Conservation (phyloP, 768 basidiomycete species). For the Filobasidium floriforme region DNA sequence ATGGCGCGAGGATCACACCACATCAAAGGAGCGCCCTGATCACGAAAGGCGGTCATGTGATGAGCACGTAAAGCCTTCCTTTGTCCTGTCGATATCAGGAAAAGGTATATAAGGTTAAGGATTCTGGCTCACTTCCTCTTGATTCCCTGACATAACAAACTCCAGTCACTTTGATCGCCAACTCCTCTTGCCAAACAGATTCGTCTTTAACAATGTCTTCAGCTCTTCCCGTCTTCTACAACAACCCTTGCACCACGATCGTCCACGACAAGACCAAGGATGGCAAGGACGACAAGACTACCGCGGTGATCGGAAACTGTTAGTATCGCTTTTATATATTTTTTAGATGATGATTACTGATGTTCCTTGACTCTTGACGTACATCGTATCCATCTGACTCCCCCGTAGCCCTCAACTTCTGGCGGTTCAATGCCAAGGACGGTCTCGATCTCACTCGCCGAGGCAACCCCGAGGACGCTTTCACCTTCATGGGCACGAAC, state of each 20-base stretch:
- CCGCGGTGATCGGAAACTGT: background rate
- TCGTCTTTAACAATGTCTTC: too few species aligned
- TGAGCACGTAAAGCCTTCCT: background rate
- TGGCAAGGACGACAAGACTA: background rate
- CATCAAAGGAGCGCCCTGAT: background rate
- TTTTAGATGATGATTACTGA: background rate
- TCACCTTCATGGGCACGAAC: slow-evolving; percentile 8
- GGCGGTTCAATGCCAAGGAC: slow-evolving; percentile 11
- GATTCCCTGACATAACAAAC: background rate
- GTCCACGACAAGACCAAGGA: background rate
- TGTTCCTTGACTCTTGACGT: too few species aligned
- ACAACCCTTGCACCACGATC: background rate
- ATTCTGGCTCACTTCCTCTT: background rate
- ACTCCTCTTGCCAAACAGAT: background rate
- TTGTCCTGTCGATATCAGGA: background rate
- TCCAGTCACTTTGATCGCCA: background rate
- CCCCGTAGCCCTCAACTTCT: slow-evolving; percentile 15
- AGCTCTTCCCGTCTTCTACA: too few species aligned
- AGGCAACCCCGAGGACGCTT: background rate
- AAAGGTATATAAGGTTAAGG: background rate
- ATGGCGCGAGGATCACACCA: too few species aligned
- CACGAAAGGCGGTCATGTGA: background rate
- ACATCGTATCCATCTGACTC: too few species aligned
- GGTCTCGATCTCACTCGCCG: slow-evolving; percentile 18
- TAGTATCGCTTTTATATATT: background rate